Percentiles rank a stretch among this genome's conserved stretches.
These are phyloP conservation scores for Sporodiniella umbellata DNA, from an alignment of 371 early-diverging fungal genomes.

Conservation along the genomic window DNA sequence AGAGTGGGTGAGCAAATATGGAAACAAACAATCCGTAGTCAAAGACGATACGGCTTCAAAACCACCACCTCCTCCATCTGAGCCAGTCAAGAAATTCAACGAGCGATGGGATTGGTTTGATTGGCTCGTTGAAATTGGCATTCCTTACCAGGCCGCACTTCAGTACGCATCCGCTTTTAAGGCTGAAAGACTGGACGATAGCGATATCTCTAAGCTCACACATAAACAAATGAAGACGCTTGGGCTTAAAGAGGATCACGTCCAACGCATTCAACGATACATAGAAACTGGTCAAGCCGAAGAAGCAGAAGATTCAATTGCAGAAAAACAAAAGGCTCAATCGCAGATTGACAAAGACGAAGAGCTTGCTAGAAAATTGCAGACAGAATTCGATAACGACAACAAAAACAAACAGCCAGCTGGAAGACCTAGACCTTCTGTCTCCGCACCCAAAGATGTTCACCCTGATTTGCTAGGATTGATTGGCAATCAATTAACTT, in stretches of 20 bases:
- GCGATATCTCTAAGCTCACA: conserved; percentile 69
- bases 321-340: conserved; percentile 16
- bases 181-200: conserved; percentile 78
- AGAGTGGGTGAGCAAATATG: conserved; percentile 54
- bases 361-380: conserved; percentile 69
- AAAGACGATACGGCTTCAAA: conserved; percentile 47
- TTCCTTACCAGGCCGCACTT: conserved; percentile 69
- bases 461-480: conserved; percentile 40
- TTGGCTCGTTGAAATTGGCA: conserved; percentile 75
- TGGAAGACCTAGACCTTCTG: conserved; percentile 34
- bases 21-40: background rate
- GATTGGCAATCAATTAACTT: conserved; percentile 27
- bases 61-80: conserved; percentile 32
- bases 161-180: conserved; percentile 81
- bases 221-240: conserved; percentile 72
- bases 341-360: conserved; percentile 55
- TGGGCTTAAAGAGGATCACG: conserved; percentile 82
- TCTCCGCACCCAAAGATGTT: conserved; percentile 44
- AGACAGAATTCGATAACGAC: conserved; percentile 48
- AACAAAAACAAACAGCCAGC: conserved; percentile 20
- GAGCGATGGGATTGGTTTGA: conserved; percentile 88
- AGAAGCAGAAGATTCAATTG: conserved; percentile 36
- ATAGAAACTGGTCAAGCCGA: conserved; percentile 42
- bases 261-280: conserved; percentile 69
- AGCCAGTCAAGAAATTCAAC: conserved; percentile 39